Base-by-base conservation (phyloP, 2,329 filamentous ascomycete species). In the Tetracladium maxilliforme region DNA sequence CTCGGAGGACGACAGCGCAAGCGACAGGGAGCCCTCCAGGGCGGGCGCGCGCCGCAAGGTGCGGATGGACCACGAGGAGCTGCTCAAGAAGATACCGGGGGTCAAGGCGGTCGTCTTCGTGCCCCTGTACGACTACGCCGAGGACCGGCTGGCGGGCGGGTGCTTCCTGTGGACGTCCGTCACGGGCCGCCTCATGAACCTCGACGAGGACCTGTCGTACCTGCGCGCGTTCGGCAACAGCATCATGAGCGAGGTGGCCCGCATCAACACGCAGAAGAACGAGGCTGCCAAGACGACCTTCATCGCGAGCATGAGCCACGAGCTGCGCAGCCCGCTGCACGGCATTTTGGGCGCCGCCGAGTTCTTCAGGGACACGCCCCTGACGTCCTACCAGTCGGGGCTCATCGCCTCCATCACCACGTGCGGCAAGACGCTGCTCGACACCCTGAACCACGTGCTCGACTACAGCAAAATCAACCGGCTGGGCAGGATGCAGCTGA, bases 321-420 rank as follows among this genome's bases (percentile, higher is more conserved):
- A 75, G 38, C 44, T 75, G 10, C 54, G 70, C 5, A 69, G 62
- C 3, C 70, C 70, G 0, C 47, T 75, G 1, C 69, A 75, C 28
- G 70, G 69, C 3, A 61, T 74, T 16, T 44, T 74, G 0, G 58
- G 64, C 0, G 65, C 51, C 25, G 51, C 56, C 2, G 64, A 70
- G 33, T 42, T 70, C 4, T 37, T 73, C 1, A 52, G 56, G 4
- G 63, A 69, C n/a, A 66, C 62, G 0, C 31, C 45, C 0, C 45
- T 69, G 14, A 52, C 50, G 20, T 49, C 51, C 2, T 49, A 54
- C 5, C 64, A 68, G 32, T 45, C 49, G 4, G 54, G 58, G 10
- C 49, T 61, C 9, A 39, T 62, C 0, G 48, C 56, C 14, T 61
- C 58, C 2, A 59, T 69, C 20, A 54, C 65, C 26, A 55, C 51